Conservation (phyloP, 2,329 filamentous ascomycete species). For the Exophiala lecanii-corni region DNA sequence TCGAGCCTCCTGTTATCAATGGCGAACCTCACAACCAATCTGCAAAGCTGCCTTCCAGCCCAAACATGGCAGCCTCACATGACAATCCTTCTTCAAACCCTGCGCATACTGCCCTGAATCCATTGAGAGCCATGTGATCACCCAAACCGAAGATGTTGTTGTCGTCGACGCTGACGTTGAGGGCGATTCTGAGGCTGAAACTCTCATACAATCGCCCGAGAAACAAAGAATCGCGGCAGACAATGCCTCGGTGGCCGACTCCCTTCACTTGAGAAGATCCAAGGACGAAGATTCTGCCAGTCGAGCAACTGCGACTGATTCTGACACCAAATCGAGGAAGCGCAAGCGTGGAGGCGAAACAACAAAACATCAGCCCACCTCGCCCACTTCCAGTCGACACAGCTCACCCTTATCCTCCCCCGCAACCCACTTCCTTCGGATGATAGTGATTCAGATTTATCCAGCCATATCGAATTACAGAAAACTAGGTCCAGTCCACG, state of each 20-base stretch:
- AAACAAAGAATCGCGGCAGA: conserved; percentile 38
- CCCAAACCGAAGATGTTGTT: conserved; percentile 20
- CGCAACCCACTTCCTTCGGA: conserved; percentile 16
- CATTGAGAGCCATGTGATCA: too few relatives aligned
- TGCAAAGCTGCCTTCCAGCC: conserved; percentile 1
- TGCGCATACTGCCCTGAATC: too few relatives aligned
- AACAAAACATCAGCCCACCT: conserved; percentile 10
- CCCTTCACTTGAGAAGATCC: conserved; percentile 4
- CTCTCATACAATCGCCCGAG: conserved; percentile 46
- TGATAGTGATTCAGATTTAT: conserved; percentile 25
- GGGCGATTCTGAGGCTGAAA: conserved; percentile 46
- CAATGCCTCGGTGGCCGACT: conserved; percentile 14
- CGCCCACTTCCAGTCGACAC: conserved; percentile 22
- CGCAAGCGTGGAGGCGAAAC: conserved; percentile 25
- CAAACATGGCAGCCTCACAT: conserved; percentile 5
- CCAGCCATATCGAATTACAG: conserved; percentile 14
- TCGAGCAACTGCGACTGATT: conserved; percentile 16
- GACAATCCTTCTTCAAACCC: conserved; percentile 8
- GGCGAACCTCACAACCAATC: conserved; percentile 3
- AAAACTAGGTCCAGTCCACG: conserved; percentile 1
- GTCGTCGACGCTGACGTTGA: conserved; percentile 28
- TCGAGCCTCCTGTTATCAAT: conserved; percentile 10
- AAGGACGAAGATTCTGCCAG: conserved; percentile 12
- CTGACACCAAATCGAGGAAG: conserved; percentile 24
- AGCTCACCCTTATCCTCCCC: conserved; percentile 28